Percentiles rank a stretch among this genome's conserved stretches.
Conservation (phyloP, 176 grass and related monocot genomes). For the Thalia dealbata region DNA sequence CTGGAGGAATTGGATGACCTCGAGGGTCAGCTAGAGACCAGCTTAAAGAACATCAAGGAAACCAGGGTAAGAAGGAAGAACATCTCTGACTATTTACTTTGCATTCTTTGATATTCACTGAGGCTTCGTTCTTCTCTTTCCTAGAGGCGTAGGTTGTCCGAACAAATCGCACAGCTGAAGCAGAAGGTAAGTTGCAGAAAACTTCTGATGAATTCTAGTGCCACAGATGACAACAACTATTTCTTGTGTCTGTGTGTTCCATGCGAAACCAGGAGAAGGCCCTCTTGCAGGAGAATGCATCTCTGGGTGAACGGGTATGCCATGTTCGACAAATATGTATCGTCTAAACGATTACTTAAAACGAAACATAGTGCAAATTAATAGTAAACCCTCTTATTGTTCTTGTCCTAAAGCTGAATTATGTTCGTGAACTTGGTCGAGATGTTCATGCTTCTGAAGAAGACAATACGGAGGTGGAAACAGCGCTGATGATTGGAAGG, state of each 20-base stretch:
- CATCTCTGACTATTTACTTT: not conserved
- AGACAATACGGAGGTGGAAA: conserved; percentile 45
- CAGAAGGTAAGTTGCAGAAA: conserved; percentile 43
- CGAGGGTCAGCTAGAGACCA: conserved; percentile 43
- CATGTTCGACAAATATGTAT: not conserved
- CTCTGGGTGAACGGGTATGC: conserved; percentile 40
- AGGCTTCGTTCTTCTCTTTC: not conserved
- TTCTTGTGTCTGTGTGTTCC: not conserved
- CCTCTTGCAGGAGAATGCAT: conserved; percentile 43
- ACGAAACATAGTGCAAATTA: not conserved
- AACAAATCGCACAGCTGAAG: conserved; percentile 50
- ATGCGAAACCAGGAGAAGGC: conserved; percentile 35
- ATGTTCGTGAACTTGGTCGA: not conserved
- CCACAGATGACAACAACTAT: not conserved
- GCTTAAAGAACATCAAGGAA: conserved; percentile 46
- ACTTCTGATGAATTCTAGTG: not conserved
- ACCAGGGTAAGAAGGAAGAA: conserved; percentile 53
- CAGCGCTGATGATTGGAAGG: conserved; percentile 52
- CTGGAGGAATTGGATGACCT: conserved; percentile 51
- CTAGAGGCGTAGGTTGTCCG: conserved; percentile 52
- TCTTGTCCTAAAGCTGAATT: conserved; percentile 24
- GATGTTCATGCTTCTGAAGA: not conserved
- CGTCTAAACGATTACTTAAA: not conserved
- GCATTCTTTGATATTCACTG: not conserved
- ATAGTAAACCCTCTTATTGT: no score